Evolutionary conservation across 805 yeast species (phyloP), one percentile per base, ranked within the genome.

Genomic region (Saccharomycopsis fodiens): DNA sequence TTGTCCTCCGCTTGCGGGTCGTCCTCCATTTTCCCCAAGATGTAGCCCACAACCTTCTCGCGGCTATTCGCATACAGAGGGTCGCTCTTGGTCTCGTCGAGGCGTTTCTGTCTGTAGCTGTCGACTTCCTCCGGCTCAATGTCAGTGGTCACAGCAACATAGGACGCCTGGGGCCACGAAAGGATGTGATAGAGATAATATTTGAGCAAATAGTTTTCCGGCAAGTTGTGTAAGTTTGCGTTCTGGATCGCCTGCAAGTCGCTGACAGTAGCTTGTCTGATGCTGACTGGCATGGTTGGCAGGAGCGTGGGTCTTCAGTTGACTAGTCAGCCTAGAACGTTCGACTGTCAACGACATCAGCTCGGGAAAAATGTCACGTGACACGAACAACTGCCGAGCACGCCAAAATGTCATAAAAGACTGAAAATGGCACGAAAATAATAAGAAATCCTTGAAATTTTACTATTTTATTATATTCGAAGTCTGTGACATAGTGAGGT

Each of bases 101-200:
- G 39, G 20, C 46, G 42, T 44, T 48, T 25, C 2, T 13, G 6
- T 5, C 16, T 29, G 21, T 51, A 51, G 19, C 21, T 34, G 10
- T 22, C 52, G 34, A 52, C 55, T 29, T 55, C 48, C 7, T 56
- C 56, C 6, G 44, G 49, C 0, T 54, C 55, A 8, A 71, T 76
- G 52, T 76, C 83, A 22, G 81, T 76, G 1, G 93, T 82, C 1
- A 91, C 82, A 15, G 98, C 98, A 31, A 93, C 97, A 67, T 81
- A 93, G 35, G 96, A 85, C 12, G 95, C 94, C 61, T 91, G 95
- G 1, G 98, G 98, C 98, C 98, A 93, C 31, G 97, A 82, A 42
- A 91, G 67, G 6, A 87, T 74, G 64, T 93, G 98, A 64, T 93
- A 93, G 73, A 93, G 75, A 66, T 93, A 93, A 66, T 88, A 93